Base-by-base conservation (phyloP, 352 stramenopile species). In the Pythium sukuiense region DNA sequence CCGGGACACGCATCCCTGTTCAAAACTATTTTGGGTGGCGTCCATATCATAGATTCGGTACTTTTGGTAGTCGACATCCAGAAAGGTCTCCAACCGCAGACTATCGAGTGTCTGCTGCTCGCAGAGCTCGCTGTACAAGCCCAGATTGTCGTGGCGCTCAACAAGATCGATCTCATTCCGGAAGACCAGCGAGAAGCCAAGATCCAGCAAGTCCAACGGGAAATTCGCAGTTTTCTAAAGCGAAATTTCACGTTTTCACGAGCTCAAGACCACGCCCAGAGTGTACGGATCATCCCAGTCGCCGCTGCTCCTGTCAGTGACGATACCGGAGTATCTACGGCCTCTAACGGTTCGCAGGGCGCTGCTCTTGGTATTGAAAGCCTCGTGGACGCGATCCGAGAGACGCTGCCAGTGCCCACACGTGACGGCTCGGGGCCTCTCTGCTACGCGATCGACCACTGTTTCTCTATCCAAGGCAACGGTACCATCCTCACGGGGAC, bases 11-110 rank as follows among this genome's bases (percentile, higher is more conserved):
- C 97, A 26, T 98, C 91, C 18, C 79, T 99, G 11, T 99, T 99
- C 67, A 91, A 97, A 61, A 99, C 97, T n/a, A 99, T 99, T 61
- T 97, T 99, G 41, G 96, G 95, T 33, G 97, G 97, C 58, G 94
- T 97, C 45, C 95, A 99, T 76, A 99, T 99, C 71, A 99, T 99
- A 70, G 97, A 99, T 73, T 91, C 98, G 63, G 96, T 99, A 30
- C 67, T 99, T 24, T 79, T 99, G 20, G 96, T 99, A 16, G 88
- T 99, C 4, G 96, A 99, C 73, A 90, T 88, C 12, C 93, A 88
- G 55, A 99, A 99, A 75, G 97, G 97, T 9, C 97, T 99, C 24
- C 97, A 99, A 76, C 90, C 97, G 3, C 98, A 99, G 85, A 99
- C 97, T 12, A 93, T 98, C 29, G 98, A 99, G 87, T 99, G 97